These are phyloP conservation scores for Detonula confervacea DNA, from an alignment of 352 stramenopile genomes.

Conservation along the genomic window DNA sequence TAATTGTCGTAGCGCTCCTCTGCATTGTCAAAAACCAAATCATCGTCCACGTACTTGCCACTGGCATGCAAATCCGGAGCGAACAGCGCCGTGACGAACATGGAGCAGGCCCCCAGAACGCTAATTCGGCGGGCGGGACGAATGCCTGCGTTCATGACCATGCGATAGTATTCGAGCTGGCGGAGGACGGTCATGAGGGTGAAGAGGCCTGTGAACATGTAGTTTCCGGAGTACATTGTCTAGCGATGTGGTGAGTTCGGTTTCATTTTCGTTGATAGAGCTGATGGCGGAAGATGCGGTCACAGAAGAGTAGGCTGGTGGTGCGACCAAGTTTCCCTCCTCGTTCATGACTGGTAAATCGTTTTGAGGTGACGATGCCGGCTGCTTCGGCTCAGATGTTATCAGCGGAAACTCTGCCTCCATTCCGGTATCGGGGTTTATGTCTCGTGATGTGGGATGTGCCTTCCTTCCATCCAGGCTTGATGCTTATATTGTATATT, in stretches of 20 bases:
- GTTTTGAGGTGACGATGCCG: too few species aligned
- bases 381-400: slow-evolving; percentile 67
- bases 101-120: slow-evolving; percentile 81
- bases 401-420: slow-evolving; percentile 53
- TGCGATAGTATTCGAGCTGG: slow-evolving; percentile 88
- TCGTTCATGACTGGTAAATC: too few species aligned
- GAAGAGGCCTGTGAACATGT: slow-evolving; percentile 83
- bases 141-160: slow-evolving; percentile 86
- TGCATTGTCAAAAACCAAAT: slow-evolving; percentile 86
- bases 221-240: slow-evolving; percentile 85
- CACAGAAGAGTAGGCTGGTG: too few species aligned
- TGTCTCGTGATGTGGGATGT: slow-evolving; percentile 41
- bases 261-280: too few species aligned
- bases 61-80: slow-evolving; percentile 78
- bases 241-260: too few species aligned
- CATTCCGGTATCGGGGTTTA: slow-evolving; percentile 9
- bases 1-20: slow-evolving; percentile 80
- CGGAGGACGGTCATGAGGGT: slow-evolving; percentile 83
- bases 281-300: too few species aligned
- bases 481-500: slow-evolving; percentile 69
- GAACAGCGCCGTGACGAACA: slow-evolving; percentile 85
- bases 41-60: slow-evolving; percentile 81
- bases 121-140: slow-evolving; percentile 86
- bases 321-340: too few species aligned
- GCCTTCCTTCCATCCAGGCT: slow-evolving; percentile 72